Percentiles rank a stretch among this genome's conserved stretches.
phyloP scores from a whole-genome alignment of 148 eudicot genomes.

The Pharnaceum exiguum region DNA sequence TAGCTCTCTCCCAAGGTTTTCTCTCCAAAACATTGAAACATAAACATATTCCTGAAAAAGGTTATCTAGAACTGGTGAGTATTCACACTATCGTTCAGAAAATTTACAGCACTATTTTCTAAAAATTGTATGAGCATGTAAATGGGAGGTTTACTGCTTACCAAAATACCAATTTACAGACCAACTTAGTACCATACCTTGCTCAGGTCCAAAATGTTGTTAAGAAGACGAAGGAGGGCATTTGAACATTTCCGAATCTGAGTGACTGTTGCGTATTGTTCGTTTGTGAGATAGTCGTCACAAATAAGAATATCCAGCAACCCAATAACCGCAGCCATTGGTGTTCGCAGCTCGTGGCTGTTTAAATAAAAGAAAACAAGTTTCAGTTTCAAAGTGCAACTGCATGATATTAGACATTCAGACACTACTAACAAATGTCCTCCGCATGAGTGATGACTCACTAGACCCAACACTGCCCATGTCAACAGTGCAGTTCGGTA shows the following conservation, averaged over 20 bases:
- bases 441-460: background rate
- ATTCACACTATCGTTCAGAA: too few relatives aligned
- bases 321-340: conserved; percentile 99
- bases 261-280: conserved; percentile 69
- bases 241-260: conserved; percentile 94
- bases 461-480: too few relatives aligned
- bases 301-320: conserved; percentile 85
- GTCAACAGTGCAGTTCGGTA: too few relatives aligned
- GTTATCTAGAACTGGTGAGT: too few relatives aligned
- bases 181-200: conserved; percentile 45
- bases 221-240: conserved; percentile 86
- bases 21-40: background rate
- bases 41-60: too few relatives aligned
- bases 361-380: conserved; percentile 7
- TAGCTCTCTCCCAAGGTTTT: background rate
- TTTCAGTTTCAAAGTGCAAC: conserved; percentile 3
- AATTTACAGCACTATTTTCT: too few relatives aligned
- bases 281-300: conserved; percentile 84
- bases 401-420: background rate
- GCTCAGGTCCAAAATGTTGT: conserved; percentile 93
- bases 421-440: background rate
- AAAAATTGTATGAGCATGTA: too few relatives aligned
- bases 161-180: too few relatives aligned
- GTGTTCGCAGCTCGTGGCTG: conserved; percentile 97
- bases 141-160: too few relatives aligned